These are phyloP conservation scores for Fusarium solani-melongenae DNA, from an alignment of 2,329 filamentous ascomycete species.

Conservation along the genomic window DNA sequence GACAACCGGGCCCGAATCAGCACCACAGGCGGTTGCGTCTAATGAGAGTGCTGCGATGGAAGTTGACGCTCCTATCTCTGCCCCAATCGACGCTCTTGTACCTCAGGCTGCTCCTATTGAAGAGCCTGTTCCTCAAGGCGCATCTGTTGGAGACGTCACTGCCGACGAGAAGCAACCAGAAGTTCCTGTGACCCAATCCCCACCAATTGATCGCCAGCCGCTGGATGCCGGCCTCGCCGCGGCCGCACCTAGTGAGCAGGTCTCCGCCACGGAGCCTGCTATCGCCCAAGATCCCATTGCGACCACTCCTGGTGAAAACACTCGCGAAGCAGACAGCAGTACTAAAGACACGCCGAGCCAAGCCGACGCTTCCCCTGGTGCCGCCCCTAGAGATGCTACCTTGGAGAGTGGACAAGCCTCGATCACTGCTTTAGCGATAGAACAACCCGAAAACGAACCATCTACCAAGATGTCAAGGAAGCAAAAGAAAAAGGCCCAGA, in stretches of 20 bases:
- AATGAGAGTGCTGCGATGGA: background rate
- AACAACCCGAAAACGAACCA: background rate
- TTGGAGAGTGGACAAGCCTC: background rate
- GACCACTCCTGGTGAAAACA: background rate
- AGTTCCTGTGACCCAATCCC: background rate
- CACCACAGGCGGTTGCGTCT: background rate
- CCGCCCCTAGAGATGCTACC: background rate
- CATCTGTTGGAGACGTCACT: background rate
- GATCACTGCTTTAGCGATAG: background rate
- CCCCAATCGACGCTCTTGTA: background rate
- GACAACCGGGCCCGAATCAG: background rate
- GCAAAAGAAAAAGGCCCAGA: slow-evolving; percentile 52
- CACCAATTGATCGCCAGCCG: background rate
- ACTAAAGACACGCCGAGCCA: background rate
- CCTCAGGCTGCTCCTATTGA: background rate
- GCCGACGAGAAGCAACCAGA: background rate
- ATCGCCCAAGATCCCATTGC: background rate
- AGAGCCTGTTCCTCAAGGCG: background rate
- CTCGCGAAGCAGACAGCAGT: background rate
- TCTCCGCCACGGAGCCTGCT: background rate
- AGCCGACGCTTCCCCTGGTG: background rate
- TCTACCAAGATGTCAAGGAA: slow-evolving; percentile 46
- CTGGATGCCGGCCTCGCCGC: background rate
- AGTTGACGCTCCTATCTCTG: background rate
- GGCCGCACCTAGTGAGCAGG: background rate